Evolutionary conservation across 441 rosid species (phyloP).

Genomic region (Erysimum cheiri): DNA sequence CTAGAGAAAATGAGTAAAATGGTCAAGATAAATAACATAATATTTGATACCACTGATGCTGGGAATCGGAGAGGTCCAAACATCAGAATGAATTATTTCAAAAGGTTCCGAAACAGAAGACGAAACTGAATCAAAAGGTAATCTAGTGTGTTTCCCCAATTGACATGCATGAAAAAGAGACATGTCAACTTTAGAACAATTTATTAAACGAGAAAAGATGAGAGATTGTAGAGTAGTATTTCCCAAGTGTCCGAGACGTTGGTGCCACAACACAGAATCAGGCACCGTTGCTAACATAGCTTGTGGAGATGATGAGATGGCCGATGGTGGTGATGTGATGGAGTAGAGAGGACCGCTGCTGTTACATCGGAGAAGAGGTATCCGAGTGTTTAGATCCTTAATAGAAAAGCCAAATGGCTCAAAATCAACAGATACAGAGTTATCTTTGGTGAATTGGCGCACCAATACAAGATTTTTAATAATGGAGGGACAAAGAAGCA

Average conservation of each 20-base stretch:
- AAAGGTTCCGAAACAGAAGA: neutral
- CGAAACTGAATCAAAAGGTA: neutral
- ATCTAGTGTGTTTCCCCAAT: neutral
- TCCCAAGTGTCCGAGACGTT: neutral
- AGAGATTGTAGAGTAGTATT: neutral
- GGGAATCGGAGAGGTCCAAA: too few relatives aligned
- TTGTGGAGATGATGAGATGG: neutral
- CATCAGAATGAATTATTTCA: neutral
- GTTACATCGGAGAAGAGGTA: neutral
- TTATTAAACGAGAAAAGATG: neutral
- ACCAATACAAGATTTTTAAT: too few relatives aligned
- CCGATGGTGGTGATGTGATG: neutral
- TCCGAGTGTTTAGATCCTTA: neutral
- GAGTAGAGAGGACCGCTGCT: neutral
- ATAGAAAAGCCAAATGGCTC: neutral
- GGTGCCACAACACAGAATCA: neutral
- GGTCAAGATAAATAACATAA: neutral
- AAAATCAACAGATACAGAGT: too few relatives aligned
- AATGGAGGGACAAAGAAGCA: too few relatives aligned
- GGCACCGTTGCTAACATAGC: neutral
- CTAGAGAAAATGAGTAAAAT: neutral
- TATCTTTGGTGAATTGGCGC: too few relatives aligned
- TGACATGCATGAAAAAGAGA: neutral
- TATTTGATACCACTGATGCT: neutral
- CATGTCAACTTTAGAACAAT: neutral